Base-by-base conservation (phyloP, 768 basidiomycete species). In the Mycena epipterygia region DNA sequence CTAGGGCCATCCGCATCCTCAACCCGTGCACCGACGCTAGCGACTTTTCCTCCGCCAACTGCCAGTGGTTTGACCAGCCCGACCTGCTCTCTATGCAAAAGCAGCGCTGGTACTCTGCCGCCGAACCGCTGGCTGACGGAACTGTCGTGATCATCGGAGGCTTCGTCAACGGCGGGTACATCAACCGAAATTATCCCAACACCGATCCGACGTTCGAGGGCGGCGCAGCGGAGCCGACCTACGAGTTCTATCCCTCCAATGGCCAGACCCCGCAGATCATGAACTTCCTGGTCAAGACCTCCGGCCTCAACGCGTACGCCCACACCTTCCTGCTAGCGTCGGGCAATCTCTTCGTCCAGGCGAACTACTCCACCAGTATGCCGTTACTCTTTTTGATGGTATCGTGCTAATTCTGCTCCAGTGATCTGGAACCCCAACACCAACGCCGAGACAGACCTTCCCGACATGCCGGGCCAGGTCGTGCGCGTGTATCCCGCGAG, bases 401-500 rank as follows among this genome's bases (percentile, higher is more conserved):
- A 73, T 53, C 75, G 67, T 57, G 3, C 1, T 72, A 33, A 39
- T 27, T 64, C 63, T 37, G 71, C 59, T 55, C 7, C 23, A 86
- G 85, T 81, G 62, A 76, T 86, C 21, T 87, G 85, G 91, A 87
- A 93, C 67, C 84, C 87, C 46, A 75, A 81, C 7, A 80, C 77
- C 33, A 93, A 93, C 76, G 61, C 78, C 5, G 92, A 94, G 77
- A 90, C 85, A 0, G 82, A 83, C 3, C 85, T 95, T 14, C 93
- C 94, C 3, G 81, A 88, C 70, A 94, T 94, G 93, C 94, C 93
- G 1, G 84, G 84, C 33, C 82, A 85, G 49, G 90, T 97, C 51
- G 89, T 89, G 25, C 92, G 95, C 33, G 93, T 95, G 5, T 97
- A 97, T 76, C 96, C 96, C 12, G 97, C 93, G 0, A 95, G 95